Percentiles rank a stretch among this genome's conserved stretches.
Evolutionary conservation across 805 yeast species (phyloP).

Genomic region (Monosporozyma solicola): DNA sequence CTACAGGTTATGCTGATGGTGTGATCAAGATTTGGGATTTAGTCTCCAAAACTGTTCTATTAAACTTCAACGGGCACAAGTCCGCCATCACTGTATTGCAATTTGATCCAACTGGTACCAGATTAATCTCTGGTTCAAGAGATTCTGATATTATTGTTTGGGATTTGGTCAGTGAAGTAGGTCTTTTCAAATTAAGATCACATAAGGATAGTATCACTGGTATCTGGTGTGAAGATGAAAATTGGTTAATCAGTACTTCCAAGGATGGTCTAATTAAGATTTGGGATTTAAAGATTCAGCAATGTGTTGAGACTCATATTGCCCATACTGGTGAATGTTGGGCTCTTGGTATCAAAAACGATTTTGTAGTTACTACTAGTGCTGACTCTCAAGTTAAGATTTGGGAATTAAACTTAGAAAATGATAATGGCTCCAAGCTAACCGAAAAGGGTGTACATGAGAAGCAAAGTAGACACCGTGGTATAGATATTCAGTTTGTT

Average conservation of each 20-base stretch:
- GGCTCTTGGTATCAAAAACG: constrained; percentile 51
- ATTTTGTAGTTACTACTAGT: constrained; percentile 60
- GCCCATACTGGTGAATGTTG: constrained; percentile 94
- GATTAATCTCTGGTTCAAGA: constrained; percentile 75
- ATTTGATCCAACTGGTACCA: constrained; percentile 77
- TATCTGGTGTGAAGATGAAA: constrained; percentile 42
- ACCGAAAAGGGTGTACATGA: constrained; percentile 57
- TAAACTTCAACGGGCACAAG: constrained; percentile 86
- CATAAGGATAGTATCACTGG: constrained; percentile 89
- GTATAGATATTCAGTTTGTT: constrained; percentile 47
- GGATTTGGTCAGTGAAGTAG: constrained; percentile 92
- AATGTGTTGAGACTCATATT: constrained; percentile 88
- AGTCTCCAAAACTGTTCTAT: constrained; percentile 64
- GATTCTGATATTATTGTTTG: constrained; percentile 82
- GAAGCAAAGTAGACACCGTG: constrained; percentile 69
- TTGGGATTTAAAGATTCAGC: constrained; percentile 88
- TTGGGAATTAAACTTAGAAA: constrained; percentile 60
- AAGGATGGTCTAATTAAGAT: constrained; percentile 88
- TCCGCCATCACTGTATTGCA: constrained; percentile 59
- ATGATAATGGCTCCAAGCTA: constrained; percentile 39
- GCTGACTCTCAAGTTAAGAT: constrained; percentile 73
- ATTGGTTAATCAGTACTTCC: constrained; percentile 65
- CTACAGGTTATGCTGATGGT: constrained; percentile 89
- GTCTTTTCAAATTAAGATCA: constrained; percentile 76
- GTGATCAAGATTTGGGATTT: constrained; percentile 86